Percentiles rank a stretch among this genome's conserved stretches.
Conservation (phyloP, 2,329 filamentous ascomycete genomes). For the Aspergillus thermomutatus region DNA sequence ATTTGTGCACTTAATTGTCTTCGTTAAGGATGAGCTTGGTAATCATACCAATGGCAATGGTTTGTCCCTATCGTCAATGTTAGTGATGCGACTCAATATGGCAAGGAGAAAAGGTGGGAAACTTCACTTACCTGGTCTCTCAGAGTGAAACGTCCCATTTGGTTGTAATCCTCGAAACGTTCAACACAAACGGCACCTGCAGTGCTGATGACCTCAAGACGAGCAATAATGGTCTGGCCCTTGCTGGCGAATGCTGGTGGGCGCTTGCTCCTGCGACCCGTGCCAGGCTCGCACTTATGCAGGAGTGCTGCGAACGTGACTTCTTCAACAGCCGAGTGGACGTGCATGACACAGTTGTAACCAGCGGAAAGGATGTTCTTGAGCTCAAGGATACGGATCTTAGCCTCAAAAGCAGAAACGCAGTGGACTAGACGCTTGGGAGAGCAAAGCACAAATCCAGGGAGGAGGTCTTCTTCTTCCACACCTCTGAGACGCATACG, state of each 20-base stretch:
- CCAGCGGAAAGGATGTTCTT: constrained; percentile 92
- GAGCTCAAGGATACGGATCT: constrained; percentile 91
- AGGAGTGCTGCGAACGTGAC: constrained; percentile 85
- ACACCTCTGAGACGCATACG: constrained; percentile 88
- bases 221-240: constrained; percentile 82
- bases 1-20: constrained; percentile 16
- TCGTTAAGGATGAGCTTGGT: constrained; percentile 68
- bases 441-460: constrained; percentile 94
- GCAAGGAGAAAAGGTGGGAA: constrained; percentile 5
- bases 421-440: constrained; percentile 91
- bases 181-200: constrained; percentile 89
- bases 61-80: constrained; percentile 70
- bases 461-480: constrained; percentile 94
- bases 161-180: constrained; percentile 91
- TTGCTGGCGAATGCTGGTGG: constrained; percentile 84
- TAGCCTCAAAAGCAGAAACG: constrained; percentile 86
- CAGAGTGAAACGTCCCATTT: constrained; percentile 86
- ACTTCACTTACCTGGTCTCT: constrained; percentile 69
- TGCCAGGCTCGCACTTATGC: constrained; percentile 95
- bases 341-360: constrained; percentile 96
- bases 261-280: constrained; percentile 86
- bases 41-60: constrained; percentile 98
- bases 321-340: constrained; percentile 96
- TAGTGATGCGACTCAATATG: constrained; percentile 17
- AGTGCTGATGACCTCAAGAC: constrained; percentile 80